Base-by-base conservation (phyloP, 2,329 filamentous ascomycete species). In the Hymenotorrendiella dingleyae region DNA sequence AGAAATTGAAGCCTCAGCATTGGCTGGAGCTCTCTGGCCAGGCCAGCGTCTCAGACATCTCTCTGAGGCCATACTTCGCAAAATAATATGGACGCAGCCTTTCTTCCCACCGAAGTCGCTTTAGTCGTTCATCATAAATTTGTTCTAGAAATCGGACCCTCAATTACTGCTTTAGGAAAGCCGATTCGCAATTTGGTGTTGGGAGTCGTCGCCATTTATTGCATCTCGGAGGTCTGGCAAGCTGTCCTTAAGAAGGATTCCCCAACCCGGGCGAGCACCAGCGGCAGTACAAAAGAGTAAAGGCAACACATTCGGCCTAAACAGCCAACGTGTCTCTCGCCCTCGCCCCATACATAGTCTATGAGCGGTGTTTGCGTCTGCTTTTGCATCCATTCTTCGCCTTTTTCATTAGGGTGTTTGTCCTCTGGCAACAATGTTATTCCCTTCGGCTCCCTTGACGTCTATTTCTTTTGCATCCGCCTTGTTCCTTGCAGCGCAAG, bases 161-260 rank as follows among this genome's bases (percentile, higher is more conserved):
- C 70, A 14, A 64, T 69, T 38, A 63, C 71, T 32, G 64, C 65
- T 42, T 59, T 76, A 47, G 67, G 69, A 26, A 69, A 68, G 50
- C 73, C 77, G 54, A 58, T 74, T 45, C 69, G 72, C 43, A 64
- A 72, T 53, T 65, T 67, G 45, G 58, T 74, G 37, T 66, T 76
- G 52, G 67, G 68, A 33, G 57, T 71, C 50, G 67, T 73, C 48
- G 61, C 73, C 48, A 49, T 60, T 33, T 60, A 57, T 42, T 56
- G 49, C 47, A 37, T 55, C 28, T 53, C 48, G 38, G 53, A 70
- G 70, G 43, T 50, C 22, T 35, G 58, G 49, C 52, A 59, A 58
- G 50, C 53, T 59, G 56, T 60, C 55, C 54, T 60, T 41, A 53
- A 48, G 34, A 42, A 26, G 30, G 21, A 34, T n/a, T 11, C 11